A percentile compares a stretch with the other conserved stretches of the same genome.
These are phyloP conservation scores for Leccinum rimulosum DNA, from an alignment of 768 basidiomycete species.

Conservation along the genomic window DNA sequence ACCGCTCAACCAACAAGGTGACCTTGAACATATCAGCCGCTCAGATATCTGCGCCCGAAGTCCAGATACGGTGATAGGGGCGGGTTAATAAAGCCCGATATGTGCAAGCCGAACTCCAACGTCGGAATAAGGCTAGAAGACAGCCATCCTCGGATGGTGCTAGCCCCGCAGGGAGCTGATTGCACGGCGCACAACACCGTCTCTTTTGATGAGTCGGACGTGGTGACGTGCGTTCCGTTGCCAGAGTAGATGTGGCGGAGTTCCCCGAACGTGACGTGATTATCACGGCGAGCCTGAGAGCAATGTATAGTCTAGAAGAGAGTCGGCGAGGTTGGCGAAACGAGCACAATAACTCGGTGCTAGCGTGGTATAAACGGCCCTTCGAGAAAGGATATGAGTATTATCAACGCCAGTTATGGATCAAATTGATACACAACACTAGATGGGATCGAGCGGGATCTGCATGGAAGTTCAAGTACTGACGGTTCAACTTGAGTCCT, in stretches of 20 bases:
- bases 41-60: not conserved
- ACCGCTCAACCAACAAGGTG: not conserved
- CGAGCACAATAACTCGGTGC: no score
- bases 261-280: not conserved
- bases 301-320: not conserved
- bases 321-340: not conserved
- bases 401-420: no score
- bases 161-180: not conserved
- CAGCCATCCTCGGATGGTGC: not conserved
- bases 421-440: no score
- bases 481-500: no score
- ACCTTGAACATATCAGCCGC: not conserved
- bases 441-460: no score
- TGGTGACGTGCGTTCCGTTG: not conserved
- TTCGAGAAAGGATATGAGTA: no score
- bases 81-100: conserved; percentile 6
- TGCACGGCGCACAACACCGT: not conserved
- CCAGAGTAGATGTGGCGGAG: not conserved
- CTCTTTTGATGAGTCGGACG: not conserved
- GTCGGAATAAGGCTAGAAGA: no score
- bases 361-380: no score
- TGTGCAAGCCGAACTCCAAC: not conserved
- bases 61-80: not conserved
- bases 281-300: not conserved
- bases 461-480: no score